Conservation (phyloP, 1,284 basidiomycete genomes). For the Peniophora sp. region DNA sequence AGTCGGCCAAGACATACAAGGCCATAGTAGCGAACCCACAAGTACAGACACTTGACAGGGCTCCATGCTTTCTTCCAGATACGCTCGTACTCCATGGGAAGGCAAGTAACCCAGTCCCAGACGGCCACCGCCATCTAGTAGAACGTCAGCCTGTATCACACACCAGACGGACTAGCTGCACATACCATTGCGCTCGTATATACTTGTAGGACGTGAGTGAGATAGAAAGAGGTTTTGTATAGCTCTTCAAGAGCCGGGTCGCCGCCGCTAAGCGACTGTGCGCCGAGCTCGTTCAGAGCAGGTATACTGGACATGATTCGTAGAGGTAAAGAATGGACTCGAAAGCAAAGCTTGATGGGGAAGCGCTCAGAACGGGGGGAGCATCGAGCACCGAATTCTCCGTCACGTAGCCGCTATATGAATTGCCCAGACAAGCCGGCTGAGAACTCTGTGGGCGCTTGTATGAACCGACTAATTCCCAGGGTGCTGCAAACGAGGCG, state of each 20-base stretch:
- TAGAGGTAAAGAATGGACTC: too few relatives aligned
- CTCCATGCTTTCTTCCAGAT: conserved; percentile 10
- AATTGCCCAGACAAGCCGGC: too few relatives aligned
- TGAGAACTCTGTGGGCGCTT: too few relatives aligned
- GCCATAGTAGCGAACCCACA: conserved; percentile 10
- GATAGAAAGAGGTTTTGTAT: conserved; percentile 4
- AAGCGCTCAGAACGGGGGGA: too few relatives aligned
- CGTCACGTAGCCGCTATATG: too few relatives aligned
- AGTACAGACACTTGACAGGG: conserved; percentile 7
- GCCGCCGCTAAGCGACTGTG: neutral
- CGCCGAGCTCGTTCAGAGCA: neutral
- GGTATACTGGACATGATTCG: neutral
- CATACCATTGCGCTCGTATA: conserved; percentile 10
- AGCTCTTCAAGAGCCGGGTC: conserved; percentile 18
- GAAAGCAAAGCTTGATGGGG: too few relatives aligned
- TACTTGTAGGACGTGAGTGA: conserved; percentile 10
- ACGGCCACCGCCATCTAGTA: neutral
- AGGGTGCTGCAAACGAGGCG: too few relatives aligned
- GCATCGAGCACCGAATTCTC: too few relatives aligned
- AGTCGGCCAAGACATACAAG: neutral
- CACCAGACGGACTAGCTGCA: neutral
- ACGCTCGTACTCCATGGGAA: conserved; percentile 7
- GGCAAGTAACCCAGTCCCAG: neutral
- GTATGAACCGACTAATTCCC: too few relatives aligned
- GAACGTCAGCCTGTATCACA: too few relatives aligned